Conservation (phyloP, 78 protist genomes). For the Monosiga brevicollis region DNA sequence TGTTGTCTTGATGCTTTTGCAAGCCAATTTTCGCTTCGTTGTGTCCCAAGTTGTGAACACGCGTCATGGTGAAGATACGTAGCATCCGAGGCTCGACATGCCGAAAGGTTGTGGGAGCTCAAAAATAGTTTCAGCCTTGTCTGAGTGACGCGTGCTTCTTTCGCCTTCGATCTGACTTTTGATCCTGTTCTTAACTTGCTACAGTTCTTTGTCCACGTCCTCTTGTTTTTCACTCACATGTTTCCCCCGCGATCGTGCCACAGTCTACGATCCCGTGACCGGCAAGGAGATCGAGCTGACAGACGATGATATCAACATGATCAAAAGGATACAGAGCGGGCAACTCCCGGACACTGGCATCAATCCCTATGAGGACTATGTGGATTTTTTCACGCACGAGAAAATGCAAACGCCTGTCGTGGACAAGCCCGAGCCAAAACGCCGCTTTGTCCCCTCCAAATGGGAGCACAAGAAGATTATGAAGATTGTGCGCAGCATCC, state of each 20-base stretch:
- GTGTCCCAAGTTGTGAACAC: too few species aligned
- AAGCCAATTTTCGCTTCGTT: too few species aligned
- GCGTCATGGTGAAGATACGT: too few species aligned
- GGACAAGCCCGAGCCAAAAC: slow-evolving; percentile 58
- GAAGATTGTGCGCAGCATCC: slow-evolving; percentile 48
- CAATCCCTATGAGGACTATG: slow-evolving; percentile 18
- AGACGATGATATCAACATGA: slow-evolving; percentile 59
- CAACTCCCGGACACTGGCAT: neutral
- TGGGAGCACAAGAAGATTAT: slow-evolving; percentile 53
- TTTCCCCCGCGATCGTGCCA: slow-evolving; percentile 40
- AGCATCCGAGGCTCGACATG: too few species aligned
- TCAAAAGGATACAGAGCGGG: slow-evolving; percentile 51
- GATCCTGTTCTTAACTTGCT: too few species aligned
- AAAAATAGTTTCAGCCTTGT: too few species aligned
- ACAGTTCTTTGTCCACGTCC: too few species aligned
- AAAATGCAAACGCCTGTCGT: slow-evolving; percentile 41
- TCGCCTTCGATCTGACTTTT: too few species aligned
- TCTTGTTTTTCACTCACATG: neutral
- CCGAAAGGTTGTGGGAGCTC: too few species aligned
- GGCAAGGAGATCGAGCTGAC: slow-evolving; percentile 56
- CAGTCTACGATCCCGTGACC: slow-evolving; percentile 62
- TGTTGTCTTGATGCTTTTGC: too few species aligned
- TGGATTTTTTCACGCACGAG: slow-evolving; percentile 14
- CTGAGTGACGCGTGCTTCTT: too few species aligned
- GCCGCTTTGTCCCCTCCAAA: slow-evolving; percentile 61